These are phyloP conservation scores for Santalum album DNA, from an alignment of 164 flowering plant genomes.

Conservation along the genomic window DNA sequence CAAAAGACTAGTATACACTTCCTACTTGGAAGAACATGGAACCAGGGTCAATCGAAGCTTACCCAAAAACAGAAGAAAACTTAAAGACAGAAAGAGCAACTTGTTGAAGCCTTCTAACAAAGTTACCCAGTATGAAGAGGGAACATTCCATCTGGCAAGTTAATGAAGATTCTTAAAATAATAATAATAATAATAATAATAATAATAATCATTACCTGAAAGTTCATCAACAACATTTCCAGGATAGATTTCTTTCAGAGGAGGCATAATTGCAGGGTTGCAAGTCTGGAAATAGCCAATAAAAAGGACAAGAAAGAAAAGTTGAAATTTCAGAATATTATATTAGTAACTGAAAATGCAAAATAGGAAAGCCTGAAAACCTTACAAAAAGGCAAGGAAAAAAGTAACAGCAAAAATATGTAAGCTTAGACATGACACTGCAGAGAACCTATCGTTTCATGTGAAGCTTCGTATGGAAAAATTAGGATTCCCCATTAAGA, in stretches of 20 bases:
- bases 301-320: neutral
- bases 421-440: neutral
- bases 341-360: neutral
- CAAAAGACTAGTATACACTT: no score
- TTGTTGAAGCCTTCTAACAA: no score
- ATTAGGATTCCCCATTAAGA: no score
- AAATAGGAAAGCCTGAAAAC: neutral
- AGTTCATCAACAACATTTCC: conserved; percentile 66
- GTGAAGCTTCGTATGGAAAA: no score
- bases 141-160: no score
- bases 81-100: no score
- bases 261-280: conserved; percentile 83
- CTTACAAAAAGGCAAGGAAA: neutral
- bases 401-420: neutral
- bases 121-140: no score
- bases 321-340: neutral
- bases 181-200: neutral
- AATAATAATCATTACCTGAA: conserved; percentile 38
- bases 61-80: no score
- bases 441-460: neutral
- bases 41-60: no score
- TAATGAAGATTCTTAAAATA: no score
- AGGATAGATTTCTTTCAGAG: conserved; percentile 63
- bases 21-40: no score
- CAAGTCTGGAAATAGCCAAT: conserved; percentile 54